Evolutionary conservation across 495 filamentous ascomycete genomes (phyloP).

Genomic region (Echria macrotheca): DNA sequence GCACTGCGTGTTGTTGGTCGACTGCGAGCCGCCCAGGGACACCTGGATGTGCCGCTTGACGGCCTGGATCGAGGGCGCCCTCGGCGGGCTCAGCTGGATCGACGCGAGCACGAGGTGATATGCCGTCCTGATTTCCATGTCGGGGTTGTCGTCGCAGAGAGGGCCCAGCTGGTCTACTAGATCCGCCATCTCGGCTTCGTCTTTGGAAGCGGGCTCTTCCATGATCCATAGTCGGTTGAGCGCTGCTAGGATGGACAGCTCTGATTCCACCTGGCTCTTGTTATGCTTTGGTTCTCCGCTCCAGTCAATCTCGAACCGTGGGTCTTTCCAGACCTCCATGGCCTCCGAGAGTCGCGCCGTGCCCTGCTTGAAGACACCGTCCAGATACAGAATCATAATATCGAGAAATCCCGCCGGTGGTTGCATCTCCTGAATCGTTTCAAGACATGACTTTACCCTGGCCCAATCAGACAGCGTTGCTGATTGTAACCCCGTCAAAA

Average conservation of each 20-base stretch:
- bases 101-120: conserved; percentile 74
- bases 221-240: conserved; percentile 83
- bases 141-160: conserved; percentile 61
- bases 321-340: conserved; percentile 57
- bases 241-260: conserved; percentile 69
- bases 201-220: conserved; percentile 53
- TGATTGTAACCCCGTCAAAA: conserved; percentile 42
- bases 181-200: conserved; percentile 42
- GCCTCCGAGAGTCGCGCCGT: conserved; percentile 65
- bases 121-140: conserved; percentile 68
- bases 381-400: conserved; percentile 57
- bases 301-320: conserved; percentile 46
- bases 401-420: conserved; percentile 29
- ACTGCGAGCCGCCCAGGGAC: conserved; percentile 44
- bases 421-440: conserved; percentile 29
- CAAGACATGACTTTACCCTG: conserved; percentile 38
- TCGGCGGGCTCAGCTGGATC: conserved; percentile 46
- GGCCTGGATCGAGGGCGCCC: conserved; percentile 51
- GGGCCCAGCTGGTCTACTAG: conserved; percentile 62
- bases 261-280: conserved; percentile 53
- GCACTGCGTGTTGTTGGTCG: conserved; percentile 67
- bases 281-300: conserved; percentile 30
- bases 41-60: conserved; percentile 72
- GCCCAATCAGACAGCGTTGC: conserved; percentile 43
- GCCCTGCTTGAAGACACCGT: conserved; percentile 72